These are phyloP conservation scores for Oryza meyeriana DNA, from an alignment of 176 grass and related monocot species.

Conservation along the genomic window DNA sequence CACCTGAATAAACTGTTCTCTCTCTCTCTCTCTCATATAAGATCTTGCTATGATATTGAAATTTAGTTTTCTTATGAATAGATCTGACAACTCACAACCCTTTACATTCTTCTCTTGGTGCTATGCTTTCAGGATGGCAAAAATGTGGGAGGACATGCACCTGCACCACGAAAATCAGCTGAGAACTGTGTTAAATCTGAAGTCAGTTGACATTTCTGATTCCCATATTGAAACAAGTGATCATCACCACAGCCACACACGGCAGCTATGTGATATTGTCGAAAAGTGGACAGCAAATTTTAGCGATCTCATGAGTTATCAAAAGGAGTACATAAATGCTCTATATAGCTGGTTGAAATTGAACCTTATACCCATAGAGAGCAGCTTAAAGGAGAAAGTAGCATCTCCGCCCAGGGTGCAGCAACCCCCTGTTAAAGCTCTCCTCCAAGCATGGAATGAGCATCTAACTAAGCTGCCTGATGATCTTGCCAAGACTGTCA, in stretches of 20 bases:
- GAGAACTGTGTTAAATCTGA: slow-evolving; percentile 61
- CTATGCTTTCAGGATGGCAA: slow-evolving; percentile 69
- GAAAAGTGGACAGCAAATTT: slow-evolving; percentile 82
- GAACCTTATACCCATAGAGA: slow-evolving; percentile 92
- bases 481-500: slow-evolving; percentile 71
- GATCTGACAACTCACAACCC: background rate
- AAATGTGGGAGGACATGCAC: slow-evolving; percentile 94
- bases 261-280: slow-evolving; percentile 69
- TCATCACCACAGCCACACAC: slow-evolving; percentile 73
- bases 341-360: slow-evolving; percentile 83
- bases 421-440: slow-evolving; percentile 68
- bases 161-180: slow-evolving; percentile 67
- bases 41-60: background rate
- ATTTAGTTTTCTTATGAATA: background rate
- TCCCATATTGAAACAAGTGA: slow-evolving; percentile 71
- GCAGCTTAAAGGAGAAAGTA: slow-evolving; percentile 91
- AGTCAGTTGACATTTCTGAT: slow-evolving; percentile 65
- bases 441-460: slow-evolving; percentile 81
- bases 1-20: background rate
- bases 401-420: slow-evolving; percentile 72
- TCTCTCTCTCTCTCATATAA: background rate
- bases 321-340: slow-evolving; percentile 78
- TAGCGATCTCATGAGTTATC: slow-evolving; percentile 55
- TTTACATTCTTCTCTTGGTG: slow-evolving; percentile 29
- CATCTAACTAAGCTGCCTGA: slow-evolving; percentile 70